Conservation (phyloP, 1,139 yeast species). For the Insectozyma bohioensis region DNA sequence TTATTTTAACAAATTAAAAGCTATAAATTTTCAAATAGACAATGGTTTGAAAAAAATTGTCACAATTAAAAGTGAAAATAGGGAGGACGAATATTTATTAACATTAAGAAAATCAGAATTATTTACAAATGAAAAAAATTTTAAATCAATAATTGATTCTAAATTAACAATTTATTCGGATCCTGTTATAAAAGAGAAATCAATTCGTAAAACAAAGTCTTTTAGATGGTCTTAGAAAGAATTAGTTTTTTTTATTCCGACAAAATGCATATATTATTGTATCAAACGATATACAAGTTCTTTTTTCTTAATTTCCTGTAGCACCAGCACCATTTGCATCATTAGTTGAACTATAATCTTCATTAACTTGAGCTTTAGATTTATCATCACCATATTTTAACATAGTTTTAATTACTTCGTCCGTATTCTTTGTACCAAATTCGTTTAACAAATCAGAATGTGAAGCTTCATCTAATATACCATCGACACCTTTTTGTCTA, state of each 20-base stretch:
- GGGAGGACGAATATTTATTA: background rate
- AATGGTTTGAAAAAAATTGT: background rate
- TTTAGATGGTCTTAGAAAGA: no score
- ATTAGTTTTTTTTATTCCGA: no score
- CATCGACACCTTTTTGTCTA: constrained; percentile 68
- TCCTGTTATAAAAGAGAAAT: no score
- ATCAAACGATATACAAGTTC: no score
- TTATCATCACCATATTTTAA: constrained; percentile 55
- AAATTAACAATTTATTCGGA: constrained; percentile 4
- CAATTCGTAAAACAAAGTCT: no score
- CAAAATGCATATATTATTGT: no score
- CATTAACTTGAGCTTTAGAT: constrained; percentile 22
- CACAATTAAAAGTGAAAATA: background rate
- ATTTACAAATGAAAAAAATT: constrained; percentile 8
- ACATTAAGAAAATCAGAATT: constrained; percentile 5
- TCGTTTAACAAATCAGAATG: constrained; percentile 60
- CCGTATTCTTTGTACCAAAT: constrained; percentile 54
- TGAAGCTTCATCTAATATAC: constrained; percentile 74
- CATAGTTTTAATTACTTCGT: constrained; percentile 54
- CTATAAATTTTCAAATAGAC: constrained; percentile 3
- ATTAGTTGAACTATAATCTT: constrained; percentile 27
- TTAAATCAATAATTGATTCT: constrained; percentile 4
- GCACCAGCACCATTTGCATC: constrained; percentile 40
- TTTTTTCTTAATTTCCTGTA: constrained; percentile 29
- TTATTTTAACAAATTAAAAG: constrained; percentile 15